phyloP scores from a whole-genome alignment of 2,329 filamentous ascomycete genomes.

The Onygena corvina region DNA sequence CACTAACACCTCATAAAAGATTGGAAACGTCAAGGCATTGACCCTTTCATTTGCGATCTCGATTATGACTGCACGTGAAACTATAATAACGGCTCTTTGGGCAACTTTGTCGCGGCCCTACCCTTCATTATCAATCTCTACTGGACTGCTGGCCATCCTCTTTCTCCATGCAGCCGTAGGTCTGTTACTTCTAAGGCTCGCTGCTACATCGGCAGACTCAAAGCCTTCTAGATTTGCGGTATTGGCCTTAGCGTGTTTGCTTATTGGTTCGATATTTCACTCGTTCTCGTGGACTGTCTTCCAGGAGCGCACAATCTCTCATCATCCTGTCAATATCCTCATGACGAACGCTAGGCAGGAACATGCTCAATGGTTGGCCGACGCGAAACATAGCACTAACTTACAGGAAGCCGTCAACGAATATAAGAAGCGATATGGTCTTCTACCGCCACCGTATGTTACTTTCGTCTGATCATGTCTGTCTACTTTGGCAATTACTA shows the following conservation, averaged over 20 bases:
- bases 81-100: neutral
- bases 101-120: neutral
- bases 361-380: conserved; percentile 39
- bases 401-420: conserved; percentile 40
- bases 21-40: conserved; percentile 30
- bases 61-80: conserved; percentile 20
- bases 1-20: conserved; percentile 21
- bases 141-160: conserved; percentile 24
- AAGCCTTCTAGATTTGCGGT: conserved; percentile 22
- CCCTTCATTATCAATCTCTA: conserved; percentile 24
- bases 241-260: conserved; percentile 30
- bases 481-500: neutral
- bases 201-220: conserved; percentile 20
- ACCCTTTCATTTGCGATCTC: conserved; percentile 30
- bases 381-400: conserved; percentile 38
- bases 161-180: conserved; percentile 23
- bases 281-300: conserved; percentile 29
- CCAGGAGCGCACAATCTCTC: conserved; percentile 30
- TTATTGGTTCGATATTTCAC: conserved; percentile 33
- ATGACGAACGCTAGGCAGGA: conserved; percentile 39
- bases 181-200: conserved; percentile 22
- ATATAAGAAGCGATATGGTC: conserved; percentile 42
- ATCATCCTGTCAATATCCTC: conserved; percentile 46
- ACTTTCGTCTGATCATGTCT: neutral
- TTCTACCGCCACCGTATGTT: conserved; percentile 43